Evolutionary conservation across 2,329 filamentous ascomycete species (phyloP).

Genomic region (Ophiognomonia clavigignenti-juglandacearum): DNA sequence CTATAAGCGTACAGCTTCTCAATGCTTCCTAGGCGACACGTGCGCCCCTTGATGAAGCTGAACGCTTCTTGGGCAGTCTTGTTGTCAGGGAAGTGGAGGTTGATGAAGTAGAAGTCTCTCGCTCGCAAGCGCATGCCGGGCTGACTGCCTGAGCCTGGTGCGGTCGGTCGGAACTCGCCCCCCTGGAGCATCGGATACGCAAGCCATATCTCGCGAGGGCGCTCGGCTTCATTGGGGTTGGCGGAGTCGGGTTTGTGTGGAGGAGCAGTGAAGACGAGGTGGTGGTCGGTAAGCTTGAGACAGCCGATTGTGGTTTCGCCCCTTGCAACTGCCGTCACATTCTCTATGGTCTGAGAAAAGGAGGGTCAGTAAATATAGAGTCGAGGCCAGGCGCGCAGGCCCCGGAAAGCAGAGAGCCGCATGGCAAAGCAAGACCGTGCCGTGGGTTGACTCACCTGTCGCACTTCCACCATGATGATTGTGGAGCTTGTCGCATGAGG

Average conservation of each 20-base stretch:
- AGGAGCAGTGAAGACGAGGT: constrained; percentile 50
- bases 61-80: constrained; percentile 76
- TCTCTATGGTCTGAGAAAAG: constrained; percentile 45
- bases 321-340: constrained; percentile 56
- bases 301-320: constrained; percentile 53
- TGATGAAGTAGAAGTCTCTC: constrained; percentile 90
- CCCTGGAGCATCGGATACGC: constrained; percentile 87
- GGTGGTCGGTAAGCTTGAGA: constrained; percentile 58
- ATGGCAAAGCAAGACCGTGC: no score
- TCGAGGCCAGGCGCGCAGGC: not conserved
- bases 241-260: constrained; percentile 22
- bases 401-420: no score
- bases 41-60: constrained; percentile 75
- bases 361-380: constrained; percentile 1
- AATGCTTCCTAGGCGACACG: constrained; percentile 75
- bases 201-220: constrained; percentile 73
- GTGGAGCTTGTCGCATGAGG: constrained; percentile 3
- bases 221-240: constrained; percentile 14
- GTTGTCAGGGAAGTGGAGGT: constrained; percentile 79
- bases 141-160: constrained; percentile 61
- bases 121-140: constrained; percentile 84
- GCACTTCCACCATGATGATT: constrained; percentile 20
- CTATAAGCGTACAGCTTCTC: constrained; percentile 90
- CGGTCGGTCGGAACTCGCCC: constrained; percentile 72
- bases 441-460: constrained; percentile 16